These are phyloP conservation scores for Coemansia sp. DNA, from an alignment of 192 early-diverging fungal species.

Conservation along the genomic window DNA sequence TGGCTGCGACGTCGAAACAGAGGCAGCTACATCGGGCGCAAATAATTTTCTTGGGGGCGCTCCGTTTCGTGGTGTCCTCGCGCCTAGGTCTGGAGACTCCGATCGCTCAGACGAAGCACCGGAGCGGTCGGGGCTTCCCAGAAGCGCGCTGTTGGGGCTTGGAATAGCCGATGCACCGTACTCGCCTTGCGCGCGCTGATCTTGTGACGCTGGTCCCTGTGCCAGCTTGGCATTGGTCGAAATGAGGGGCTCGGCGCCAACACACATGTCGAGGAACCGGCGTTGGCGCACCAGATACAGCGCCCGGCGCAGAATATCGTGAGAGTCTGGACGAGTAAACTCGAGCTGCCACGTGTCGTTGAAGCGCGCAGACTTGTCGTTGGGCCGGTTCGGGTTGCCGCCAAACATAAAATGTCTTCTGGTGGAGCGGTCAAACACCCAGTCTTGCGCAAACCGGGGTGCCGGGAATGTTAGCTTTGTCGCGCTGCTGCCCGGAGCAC, in stretches of 20 bases:
- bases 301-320: conserved; percentile 69
- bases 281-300: conserved; percentile 79
- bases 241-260: conserved; percentile 8
- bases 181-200: conserved; percentile 1
- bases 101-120: conserved; percentile 7
- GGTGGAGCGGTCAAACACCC: conserved; percentile 75
- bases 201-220: not conserved
- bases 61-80: conserved; percentile 1
- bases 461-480: conserved; percentile 32
- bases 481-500: not conserved
- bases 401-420: conserved; percentile 89
- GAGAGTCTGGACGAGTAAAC: conserved; percentile 53
- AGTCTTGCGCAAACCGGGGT: conserved; percentile 90
- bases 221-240: not conserved
- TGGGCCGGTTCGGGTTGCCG: conserved; percentile 71
- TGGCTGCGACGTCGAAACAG: not conserved
- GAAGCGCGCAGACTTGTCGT: conserved; percentile 45
- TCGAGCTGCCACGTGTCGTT: conserved; percentile 49
- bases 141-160: conserved; percentile 31
- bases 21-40: not conserved
- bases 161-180: conserved; percentile 45
- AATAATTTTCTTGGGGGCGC: conserved; percentile 1
- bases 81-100: conserved; percentile 1
- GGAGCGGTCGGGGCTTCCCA: conserved; percentile 7
- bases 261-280: conserved; percentile 79